Evolutionary conservation across 1,284 basidiomycete genomes (phyloP).

Genomic region (Inonotus obliquus): DNA sequence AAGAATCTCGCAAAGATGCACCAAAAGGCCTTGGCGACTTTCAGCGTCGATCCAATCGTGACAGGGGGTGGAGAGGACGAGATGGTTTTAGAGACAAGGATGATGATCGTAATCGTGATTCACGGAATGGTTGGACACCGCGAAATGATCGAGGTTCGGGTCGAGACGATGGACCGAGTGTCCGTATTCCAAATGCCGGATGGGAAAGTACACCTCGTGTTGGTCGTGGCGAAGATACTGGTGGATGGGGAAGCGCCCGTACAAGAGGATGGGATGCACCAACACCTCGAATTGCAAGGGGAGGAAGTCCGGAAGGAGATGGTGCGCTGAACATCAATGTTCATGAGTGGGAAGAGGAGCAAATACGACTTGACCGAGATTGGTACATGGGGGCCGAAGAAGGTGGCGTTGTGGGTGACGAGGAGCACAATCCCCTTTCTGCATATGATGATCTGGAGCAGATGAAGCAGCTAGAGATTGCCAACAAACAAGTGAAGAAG

Average conservation of each 20-base stretch:
- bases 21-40: conserved; percentile 69
- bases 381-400: conserved; percentile 94
- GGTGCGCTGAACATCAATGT: conserved; percentile 55
- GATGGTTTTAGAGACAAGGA: conserved; percentile 24
- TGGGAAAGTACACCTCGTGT: conserved; percentile 87
- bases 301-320: conserved; percentile 60
- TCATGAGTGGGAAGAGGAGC: conserved; percentile 94
- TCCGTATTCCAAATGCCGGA: conserved; percentile 82
- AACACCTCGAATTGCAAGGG: conserved; percentile 67
- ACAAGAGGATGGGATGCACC: conserved; percentile 81
- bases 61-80: conserved; percentile 31
- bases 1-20: conserved; percentile 48
- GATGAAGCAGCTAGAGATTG: conserved; percentile 74
- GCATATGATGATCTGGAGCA: conserved; percentile 83
- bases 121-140: conserved; percentile 50
- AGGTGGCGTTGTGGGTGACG: conserved; percentile 79
- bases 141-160: conserved; percentile 50
- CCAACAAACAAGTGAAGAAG: conserved; percentile 78
- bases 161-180: conserved; percentile 72
- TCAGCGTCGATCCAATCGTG: conserved; percentile 62
- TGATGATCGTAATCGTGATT: conserved; percentile 20
- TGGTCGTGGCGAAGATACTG: conserved; percentile 34
- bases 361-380: conserved; percentile 82
- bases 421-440: conserved; percentile 88
- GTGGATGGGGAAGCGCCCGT: conserved; percentile 50